Conservation (phyloP, 2,329 filamentous ascomycete species). For the Cladosporium phlei region DNA sequence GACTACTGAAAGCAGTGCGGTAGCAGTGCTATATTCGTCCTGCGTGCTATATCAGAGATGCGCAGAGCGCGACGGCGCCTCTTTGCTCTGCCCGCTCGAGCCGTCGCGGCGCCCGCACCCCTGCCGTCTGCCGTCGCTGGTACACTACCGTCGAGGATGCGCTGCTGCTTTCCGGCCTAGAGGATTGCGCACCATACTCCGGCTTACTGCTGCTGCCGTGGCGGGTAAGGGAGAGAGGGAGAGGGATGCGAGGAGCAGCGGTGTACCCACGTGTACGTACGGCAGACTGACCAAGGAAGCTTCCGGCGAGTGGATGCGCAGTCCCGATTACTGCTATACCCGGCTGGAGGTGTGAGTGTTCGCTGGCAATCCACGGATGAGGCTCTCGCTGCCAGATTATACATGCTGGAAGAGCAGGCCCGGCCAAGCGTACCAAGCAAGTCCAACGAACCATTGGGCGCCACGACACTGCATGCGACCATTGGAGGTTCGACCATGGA, state of each 20-base stretch:
- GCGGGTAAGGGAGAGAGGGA: no score
- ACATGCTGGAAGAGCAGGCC: background rate
- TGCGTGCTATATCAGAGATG: constrained; percentile 6
- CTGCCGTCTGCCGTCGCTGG: constrained; percentile 2
- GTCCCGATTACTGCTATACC: no score
- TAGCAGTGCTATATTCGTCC: constrained; percentile 8
- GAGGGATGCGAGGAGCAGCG: no score
- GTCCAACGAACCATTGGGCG: background rate
- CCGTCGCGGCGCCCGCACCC: constrained; percentile 2
- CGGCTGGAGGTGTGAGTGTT: no score
- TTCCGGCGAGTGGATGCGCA: no score
- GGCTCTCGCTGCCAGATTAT: background rate
- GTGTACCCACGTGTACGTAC: no score
- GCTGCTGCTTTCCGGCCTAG: background rate
- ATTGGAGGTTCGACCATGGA: background rate
- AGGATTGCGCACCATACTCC: no score
- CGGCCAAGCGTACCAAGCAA: constrained; percentile 7
- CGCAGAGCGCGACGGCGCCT: constrained; percentile 5
- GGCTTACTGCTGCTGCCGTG: no score
- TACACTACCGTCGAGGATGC: constrained; percentile 4
- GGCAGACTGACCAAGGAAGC: no score
- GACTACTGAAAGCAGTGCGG: background rate
- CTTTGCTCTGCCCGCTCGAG: constrained; percentile 6
- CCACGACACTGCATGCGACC: background rate
- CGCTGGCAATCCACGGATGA: background rate